Evolutionary conservation across 352 stramenopile species (phyloP), one percentile per base, ranked within the genome.

Genomic region (Pilasporangium apinafurcum): DNA sequence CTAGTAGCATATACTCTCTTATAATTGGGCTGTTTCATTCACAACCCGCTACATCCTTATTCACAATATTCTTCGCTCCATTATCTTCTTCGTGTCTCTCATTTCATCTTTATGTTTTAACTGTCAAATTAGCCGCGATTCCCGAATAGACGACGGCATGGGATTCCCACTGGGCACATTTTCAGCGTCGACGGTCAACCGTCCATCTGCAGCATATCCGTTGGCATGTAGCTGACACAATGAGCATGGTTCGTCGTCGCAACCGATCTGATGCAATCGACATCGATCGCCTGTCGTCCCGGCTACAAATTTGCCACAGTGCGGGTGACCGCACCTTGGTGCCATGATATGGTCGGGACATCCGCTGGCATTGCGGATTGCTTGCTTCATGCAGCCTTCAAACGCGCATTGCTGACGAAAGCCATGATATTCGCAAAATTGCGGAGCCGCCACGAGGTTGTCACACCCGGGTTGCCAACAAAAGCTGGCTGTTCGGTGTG

Each of bases 261-360:
- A 78, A 37, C 62, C 68, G 21, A 74, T 74, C 37, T 73, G 50
- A 28, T 88, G 76, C 30, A 83, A 29, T 2, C 66, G 46, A 32
- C 70, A 84, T 13, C 52, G 67, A 20, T 56, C 46, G 9, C 45
- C 38, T 13, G 39, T 28, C n/a, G n/a, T n/a, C 3, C 44, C 49
- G n/a, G 60, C 58, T 5, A 62, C 65, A 50, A 83, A 86, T 42
- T 88, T 84, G 37, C 70, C 69, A 40, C 76, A 88, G 33, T 74
- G 60, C 9, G 65, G 61, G 36, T 88, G 76, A 37, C 63, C 63
- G 43, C 76, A 88, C 18, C 56, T 62, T 10, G 44, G 50, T 18
- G 64, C 68, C 48, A 69, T 51, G 8, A 27, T 39, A 46, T 88
- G 76, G 25, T 65, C 55, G 24, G 52, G 20, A 37, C 76, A 88